Percentiles rank a stretch among this genome's conserved stretches.
These are phyloP conservation scores for Cytospora paraplurivora DNA, from an alignment of 2,329 filamentous ascomycete genomes.

Conservation along the genomic window DNA sequence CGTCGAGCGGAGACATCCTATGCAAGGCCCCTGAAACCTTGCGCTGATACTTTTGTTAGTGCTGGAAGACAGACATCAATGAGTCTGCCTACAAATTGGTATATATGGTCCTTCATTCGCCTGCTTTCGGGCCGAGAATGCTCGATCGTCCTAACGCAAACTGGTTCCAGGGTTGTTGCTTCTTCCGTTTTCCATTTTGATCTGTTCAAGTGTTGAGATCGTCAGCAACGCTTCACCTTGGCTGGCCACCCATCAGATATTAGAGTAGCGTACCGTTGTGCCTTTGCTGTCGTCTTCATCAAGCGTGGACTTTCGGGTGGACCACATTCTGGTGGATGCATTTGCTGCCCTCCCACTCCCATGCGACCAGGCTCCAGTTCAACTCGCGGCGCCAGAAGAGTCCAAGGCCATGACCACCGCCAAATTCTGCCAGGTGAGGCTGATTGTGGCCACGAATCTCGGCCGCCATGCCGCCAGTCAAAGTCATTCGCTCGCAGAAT, in stretches of 20 bases:
- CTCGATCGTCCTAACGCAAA: background rate
- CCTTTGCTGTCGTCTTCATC: slow-evolving; percentile 23
- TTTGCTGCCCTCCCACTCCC: slow-evolving; percentile 67
- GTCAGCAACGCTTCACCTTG: background rate
- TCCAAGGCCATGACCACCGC: slow-evolving; percentile 63
- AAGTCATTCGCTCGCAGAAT: slow-evolving; percentile 76
- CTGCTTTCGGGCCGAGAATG: background rate
- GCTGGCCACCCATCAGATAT: background rate
- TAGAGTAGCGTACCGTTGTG: background rate
- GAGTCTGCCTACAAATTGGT: background rate
- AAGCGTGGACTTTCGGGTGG: slow-evolving; percentile 53
- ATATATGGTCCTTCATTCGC: background rate
- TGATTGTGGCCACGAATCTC: slow-evolving; percentile 63
- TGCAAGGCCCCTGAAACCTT: background rate
- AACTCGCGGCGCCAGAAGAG: slow-evolving; percentile 75
- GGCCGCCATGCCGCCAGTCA: slow-evolving; percentile 80
- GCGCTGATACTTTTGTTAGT: background rate
- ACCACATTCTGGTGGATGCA: slow-evolving; percentile 43
- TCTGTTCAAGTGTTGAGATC: background rate
- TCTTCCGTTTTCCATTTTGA: background rate
- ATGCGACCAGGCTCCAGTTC: slow-evolving; percentile 83
- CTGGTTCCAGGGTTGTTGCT: background rate
- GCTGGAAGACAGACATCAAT: background rate
- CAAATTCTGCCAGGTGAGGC: slow-evolving; percentile 41
- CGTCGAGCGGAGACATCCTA: background rate